Percentiles rank a stretch among this genome's conserved stretches.
phyloP scores from a whole-genome alignment of 1,284 basidiomycete genomes.

The Leccinum pseudoinsigne region DNA sequence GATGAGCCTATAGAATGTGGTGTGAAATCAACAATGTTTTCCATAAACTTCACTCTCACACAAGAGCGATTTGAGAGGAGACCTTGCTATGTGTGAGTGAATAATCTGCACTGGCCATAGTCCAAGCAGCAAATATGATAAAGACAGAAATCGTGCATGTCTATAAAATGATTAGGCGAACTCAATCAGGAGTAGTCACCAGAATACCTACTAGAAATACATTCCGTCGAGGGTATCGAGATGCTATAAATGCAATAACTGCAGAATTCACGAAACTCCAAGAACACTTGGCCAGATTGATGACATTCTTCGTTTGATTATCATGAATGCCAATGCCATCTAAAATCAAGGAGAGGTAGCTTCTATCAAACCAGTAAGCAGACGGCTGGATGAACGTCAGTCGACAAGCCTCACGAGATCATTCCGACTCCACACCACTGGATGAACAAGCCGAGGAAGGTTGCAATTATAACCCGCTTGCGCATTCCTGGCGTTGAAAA shows the following conservation, averaged over 20 bases:
- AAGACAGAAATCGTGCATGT: conserved; percentile 17
- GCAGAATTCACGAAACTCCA: conserved; percentile 17
- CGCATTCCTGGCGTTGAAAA: conserved; percentile 14
- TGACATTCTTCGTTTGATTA: conserved; percentile 21
- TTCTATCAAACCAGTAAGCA: conserved; percentile 7
- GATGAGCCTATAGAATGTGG: conserved; percentile 15
- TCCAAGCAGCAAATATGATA: conserved; percentile 21
- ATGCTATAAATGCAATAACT: conserved; percentile 12
- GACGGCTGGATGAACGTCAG: neutral
- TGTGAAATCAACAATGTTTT: neutral
- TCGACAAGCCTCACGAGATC: conserved; percentile 8
- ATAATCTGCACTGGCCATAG: conserved; percentile 22
- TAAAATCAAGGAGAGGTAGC: conserved; percentile 16
- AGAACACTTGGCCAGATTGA: conserved; percentile 14
- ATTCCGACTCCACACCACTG: conserved; percentile 38
- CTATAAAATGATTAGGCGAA: conserved; percentile 9
- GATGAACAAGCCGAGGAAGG: conserved; percentile 44
- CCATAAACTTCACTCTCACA: neutral
- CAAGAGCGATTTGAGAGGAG: neutral
- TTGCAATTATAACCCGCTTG: conserved; percentile 12
- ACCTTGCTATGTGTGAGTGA: conserved; percentile 12
- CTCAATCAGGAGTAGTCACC: neutral
- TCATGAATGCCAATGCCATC: conserved; percentile 23
- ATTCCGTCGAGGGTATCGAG: conserved; percentile 18
- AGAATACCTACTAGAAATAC: conserved; percentile 19